Percentiles rank a stretch among this genome's conserved stretches.
Conservation (phyloP, 176 grass and related monocot genomes). For the Microstegium vimineum region DNA sequence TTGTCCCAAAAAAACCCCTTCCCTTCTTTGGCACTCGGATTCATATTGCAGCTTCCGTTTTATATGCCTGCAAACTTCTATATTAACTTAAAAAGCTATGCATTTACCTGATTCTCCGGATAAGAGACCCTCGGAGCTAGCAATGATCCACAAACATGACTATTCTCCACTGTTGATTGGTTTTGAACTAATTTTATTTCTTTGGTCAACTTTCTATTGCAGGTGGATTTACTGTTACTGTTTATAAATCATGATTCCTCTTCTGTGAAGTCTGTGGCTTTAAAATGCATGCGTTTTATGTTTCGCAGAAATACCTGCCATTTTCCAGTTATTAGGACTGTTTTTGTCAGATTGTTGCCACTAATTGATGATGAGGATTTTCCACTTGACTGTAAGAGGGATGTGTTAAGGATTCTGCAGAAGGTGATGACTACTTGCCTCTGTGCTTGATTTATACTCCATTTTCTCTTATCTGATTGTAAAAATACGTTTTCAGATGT, state of each 20-base stretch:
- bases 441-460: background rate
- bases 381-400: conserved; percentile 44
- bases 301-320: conserved; percentile 32
- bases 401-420: conserved; percentile 55
- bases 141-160: background rate
- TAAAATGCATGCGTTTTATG: conserved; percentile 68
- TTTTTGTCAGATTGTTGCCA: conserved; percentile 40
- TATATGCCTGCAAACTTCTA: background rate
- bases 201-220: conserved; percentile 38
- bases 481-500: conserved; percentile 44
- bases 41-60: background rate
- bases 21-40: background rate
- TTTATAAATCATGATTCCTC: conserved; percentile 56
- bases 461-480: conserved; percentile 33
- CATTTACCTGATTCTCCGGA: background rate
- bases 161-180: background rate
- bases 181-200: conserved; percentile 29
- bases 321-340: conserved; percentile 40
- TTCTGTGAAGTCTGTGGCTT: conserved; percentile 42
- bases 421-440: conserved; percentile 44
- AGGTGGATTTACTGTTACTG: conserved; percentile 64
- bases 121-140: background rate
- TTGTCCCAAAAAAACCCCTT: background rate
- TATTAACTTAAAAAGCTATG: background rate
- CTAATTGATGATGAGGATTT: conserved; percentile 40